Evolutionary conservation across 495 filamentous ascomycete genomes (phyloP).

Genomic region (Penicillium malachiteum): DNA sequence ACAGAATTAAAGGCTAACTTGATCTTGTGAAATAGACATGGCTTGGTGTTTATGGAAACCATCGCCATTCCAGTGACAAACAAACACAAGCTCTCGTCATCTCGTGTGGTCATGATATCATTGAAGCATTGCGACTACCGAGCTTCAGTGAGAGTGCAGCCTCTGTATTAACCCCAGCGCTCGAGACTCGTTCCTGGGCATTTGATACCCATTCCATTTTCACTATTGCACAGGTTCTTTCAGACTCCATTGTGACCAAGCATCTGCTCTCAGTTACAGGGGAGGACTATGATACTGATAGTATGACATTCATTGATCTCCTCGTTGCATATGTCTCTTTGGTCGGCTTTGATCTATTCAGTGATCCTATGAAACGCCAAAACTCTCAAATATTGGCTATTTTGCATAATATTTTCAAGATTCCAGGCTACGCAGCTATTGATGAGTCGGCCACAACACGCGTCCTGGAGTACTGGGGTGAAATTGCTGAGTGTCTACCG

Average conservation of each 20-base stretch:
- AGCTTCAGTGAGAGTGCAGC: conserved; percentile 24
- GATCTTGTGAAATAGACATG: conserved; percentile 11
- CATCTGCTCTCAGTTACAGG: conserved; percentile 49
- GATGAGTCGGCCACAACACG: conserved; percentile 76
- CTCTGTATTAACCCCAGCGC: conserved; percentile 20
- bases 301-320: conserved; percentile 66
- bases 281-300: conserved; percentile 63
- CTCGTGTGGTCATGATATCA: conserved; percentile 32
- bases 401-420: conserved; percentile 63
- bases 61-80: conserved; percentile 11
- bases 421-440: conserved; percentile 69
- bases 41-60: conserved; percentile 22
- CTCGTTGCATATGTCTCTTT: conserved; percentile 61
- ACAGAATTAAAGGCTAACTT: neutral
- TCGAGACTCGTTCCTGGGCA: conserved; percentile 24
- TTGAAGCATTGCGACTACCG: conserved; percentile 25
- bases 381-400: conserved; percentile 44
- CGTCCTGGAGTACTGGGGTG: conserved; percentile 82
- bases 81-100: conserved; percentile 29
- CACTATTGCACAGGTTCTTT: conserved; percentile 34
- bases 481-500: conserved; percentile 40
- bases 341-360: conserved; percentile 33
- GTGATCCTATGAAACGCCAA: conserved; percentile 24
- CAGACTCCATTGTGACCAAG: conserved; percentile 31
- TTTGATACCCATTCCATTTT: conserved; percentile 19